phyloP scores from a whole-genome alignment of 2,329 filamentous ascomycete genomes.

The Cercospora canescens region DNA sequence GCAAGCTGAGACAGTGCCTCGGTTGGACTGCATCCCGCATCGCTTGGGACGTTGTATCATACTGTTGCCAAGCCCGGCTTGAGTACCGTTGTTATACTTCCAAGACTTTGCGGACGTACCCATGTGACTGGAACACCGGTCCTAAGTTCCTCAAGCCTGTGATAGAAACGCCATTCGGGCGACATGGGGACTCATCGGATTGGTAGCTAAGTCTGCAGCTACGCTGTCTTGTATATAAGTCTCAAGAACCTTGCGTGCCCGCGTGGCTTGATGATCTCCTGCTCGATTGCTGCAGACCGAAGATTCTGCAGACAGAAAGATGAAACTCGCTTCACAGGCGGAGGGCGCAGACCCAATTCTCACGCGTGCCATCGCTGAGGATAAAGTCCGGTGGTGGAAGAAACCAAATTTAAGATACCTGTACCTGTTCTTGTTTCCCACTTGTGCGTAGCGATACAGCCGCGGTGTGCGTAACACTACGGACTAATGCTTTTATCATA shows the following conservation, averaged over 20 bases:
- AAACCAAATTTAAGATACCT: constrained; percentile 60
- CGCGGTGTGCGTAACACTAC: no score
- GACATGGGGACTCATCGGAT: background rate
- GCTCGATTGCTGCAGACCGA: background rate
- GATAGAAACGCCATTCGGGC: background rate
- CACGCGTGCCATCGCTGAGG: constrained; percentile 37
- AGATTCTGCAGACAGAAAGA: background rate
- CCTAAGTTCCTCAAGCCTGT: background rate
- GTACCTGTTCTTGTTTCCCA: constrained; percentile 60
- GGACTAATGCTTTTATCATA: background rate
- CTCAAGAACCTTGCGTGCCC: background rate
- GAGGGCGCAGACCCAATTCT: constrained; percentile 24
- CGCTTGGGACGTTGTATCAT: background rate
- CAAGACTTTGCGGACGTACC: background rate
- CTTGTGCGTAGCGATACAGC: constrained; percentile 39
- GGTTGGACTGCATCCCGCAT: background rate
- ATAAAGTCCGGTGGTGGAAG: constrained; percentile 44
- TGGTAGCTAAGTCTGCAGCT: background rate
- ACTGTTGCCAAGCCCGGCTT: background rate
- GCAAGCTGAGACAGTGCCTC: background rate
- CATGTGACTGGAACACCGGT: background rate
- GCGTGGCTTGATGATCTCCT: background rate
- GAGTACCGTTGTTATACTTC: background rate
- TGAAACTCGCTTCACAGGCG: constrained; percentile 15
- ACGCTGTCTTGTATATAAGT: background rate